Percentiles rank a stretch among this genome's conserved stretches.
Conservation (phyloP, 352 stramenopile species). For the Pythium myriotylum region DNA sequence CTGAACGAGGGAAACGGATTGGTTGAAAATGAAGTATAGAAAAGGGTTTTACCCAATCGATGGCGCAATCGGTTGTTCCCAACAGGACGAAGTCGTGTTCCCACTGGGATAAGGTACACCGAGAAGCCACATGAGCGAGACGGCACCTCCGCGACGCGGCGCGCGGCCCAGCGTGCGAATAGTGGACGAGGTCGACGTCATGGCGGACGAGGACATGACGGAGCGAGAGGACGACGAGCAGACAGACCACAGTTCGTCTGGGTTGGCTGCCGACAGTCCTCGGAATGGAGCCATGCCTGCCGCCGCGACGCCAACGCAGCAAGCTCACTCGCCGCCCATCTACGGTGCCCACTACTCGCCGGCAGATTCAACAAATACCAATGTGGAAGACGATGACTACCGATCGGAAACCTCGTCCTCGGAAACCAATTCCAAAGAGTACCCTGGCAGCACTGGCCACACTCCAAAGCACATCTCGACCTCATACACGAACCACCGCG, state of each 20-base stretch:
- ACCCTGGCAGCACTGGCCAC: slow-evolving; percentile 1
- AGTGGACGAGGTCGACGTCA: slow-evolving; percentile 8
- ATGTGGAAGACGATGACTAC: slow-evolving; percentile 78
- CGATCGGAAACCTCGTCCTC: slow-evolving; percentile 72
- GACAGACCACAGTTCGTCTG: slow-evolving; percentile 27
- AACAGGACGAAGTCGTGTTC: neutral
- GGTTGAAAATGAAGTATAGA: slow-evolving; percentile 10
- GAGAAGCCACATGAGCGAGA: slow-evolving; percentile 6
- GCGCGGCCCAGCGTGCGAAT: slow-evolving; percentile 12
- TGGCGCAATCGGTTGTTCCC: slow-evolving; percentile 1
- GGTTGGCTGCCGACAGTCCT: slow-evolving; percentile 23
- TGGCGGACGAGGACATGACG: slow-evolving; percentile 30
- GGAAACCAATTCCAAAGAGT: slow-evolving; percentile 47
- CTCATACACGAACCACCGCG: slow-evolving; percentile 63
- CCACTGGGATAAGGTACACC: neutral
- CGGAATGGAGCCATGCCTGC: slow-evolving; percentile 1
- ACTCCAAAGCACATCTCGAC: slow-evolving; percentile 40
- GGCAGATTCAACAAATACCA: slow-evolving; percentile 51
- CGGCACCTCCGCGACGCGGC: neutral
- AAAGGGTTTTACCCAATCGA: slow-evolving; percentile 23
- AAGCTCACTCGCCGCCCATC: slow-evolving; percentile 21
- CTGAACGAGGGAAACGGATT: slow-evolving; percentile 3
- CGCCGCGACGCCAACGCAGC: neutral
- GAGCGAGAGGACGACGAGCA: slow-evolving; percentile 34
- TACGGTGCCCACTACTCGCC: slow-evolving; percentile 39